These are phyloP conservation scores for Effrenium voratum DNA, from an alignment of 73 alveolate species.

Conservation along the genomic window DNA sequence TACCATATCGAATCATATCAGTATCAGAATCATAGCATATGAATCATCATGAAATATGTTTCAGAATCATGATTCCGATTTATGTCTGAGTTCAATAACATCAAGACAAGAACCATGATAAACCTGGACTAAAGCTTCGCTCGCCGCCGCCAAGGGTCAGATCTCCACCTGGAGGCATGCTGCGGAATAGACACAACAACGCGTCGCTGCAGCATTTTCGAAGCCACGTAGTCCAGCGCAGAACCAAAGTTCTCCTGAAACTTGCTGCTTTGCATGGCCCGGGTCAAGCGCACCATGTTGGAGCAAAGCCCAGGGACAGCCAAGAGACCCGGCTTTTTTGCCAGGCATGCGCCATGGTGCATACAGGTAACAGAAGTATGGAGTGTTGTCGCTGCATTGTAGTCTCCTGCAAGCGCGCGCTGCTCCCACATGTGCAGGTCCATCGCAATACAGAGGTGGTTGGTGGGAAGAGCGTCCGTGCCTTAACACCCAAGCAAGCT, in stretches of 20 bases:
- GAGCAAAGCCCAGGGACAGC: not conserved
- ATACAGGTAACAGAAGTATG: conserved; percentile 6
- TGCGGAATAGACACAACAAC: not conserved
- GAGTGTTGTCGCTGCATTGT: conserved; percentile 15
- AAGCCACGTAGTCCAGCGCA: not conserved
- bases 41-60: no score
- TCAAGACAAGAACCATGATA: no score
- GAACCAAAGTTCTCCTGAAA: conserved; percentile 14
- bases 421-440: not conserved
- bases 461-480: conserved; percentile 37
- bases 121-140: no score
- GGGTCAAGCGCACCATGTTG: conserved; percentile 42
- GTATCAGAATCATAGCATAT: no score
- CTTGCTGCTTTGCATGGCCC: conserved; percentile 27
- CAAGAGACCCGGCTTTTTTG: conserved; percentile 49
- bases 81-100: no score
- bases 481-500: no score
- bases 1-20: no score
- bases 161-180: not conserved
- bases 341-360: conserved; percentile 43
- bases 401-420: not conserved
- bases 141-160: no score
- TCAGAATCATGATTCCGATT: no score
- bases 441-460: not conserved
- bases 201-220: conserved; percentile 7